Conservation (phyloP, 2,329 filamentous ascomycete genomes). For the Clonostachys rosea region DNA sequence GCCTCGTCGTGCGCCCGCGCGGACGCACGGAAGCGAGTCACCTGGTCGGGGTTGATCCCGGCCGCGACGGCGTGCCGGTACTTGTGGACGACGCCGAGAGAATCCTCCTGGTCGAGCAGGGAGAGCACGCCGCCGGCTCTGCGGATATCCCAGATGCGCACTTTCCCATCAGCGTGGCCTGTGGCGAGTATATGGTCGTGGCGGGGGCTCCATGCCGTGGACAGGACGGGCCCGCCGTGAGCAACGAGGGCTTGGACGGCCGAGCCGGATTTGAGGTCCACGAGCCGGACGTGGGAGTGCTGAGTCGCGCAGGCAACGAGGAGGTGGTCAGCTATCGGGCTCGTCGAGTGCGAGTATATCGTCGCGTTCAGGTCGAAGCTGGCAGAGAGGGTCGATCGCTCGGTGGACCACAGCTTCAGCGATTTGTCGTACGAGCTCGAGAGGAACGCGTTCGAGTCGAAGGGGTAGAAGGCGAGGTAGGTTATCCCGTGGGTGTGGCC, state of each 20-base stretch:
- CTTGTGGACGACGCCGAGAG: constrained; percentile 56
- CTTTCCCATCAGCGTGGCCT: constrained; percentile 78
- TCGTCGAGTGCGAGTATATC: constrained; percentile 74
- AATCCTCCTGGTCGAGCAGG: constrained; percentile 79
- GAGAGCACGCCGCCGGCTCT: constrained; percentile 73
- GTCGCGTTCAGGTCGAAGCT: constrained; percentile 65
- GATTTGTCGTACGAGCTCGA: constrained; percentile 76
- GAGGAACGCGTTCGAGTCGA: constrained; percentile 71
- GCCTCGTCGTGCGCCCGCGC: constrained; percentile 72
- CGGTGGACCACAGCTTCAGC: constrained; percentile 70
- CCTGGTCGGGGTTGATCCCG: constrained; percentile 16
- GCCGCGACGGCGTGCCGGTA: constrained; percentile 23
- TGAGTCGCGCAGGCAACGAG: constrained; percentile 87
- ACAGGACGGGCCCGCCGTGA: constrained; percentile 62
- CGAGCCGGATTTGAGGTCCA: constrained; percentile 81
- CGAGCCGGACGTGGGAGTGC: constrained; percentile 75
- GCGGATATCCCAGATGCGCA: constrained; percentile 84
- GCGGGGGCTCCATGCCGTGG: constrained; percentile 76
- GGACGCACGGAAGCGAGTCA: constrained; percentile 37
- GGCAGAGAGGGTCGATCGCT: constrained; percentile 54
- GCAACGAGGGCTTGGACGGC: constrained; percentile 65
- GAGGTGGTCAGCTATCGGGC: constrained; percentile 65
- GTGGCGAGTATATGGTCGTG: constrained; percentile 77
- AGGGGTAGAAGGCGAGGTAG: constrained; percentile 72
- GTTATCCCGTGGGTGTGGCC: constrained; percentile 69